phyloP scores from a whole-genome alignment of 2,329 filamentous ascomycete species.

The Teratosphaeria destructans region DNA sequence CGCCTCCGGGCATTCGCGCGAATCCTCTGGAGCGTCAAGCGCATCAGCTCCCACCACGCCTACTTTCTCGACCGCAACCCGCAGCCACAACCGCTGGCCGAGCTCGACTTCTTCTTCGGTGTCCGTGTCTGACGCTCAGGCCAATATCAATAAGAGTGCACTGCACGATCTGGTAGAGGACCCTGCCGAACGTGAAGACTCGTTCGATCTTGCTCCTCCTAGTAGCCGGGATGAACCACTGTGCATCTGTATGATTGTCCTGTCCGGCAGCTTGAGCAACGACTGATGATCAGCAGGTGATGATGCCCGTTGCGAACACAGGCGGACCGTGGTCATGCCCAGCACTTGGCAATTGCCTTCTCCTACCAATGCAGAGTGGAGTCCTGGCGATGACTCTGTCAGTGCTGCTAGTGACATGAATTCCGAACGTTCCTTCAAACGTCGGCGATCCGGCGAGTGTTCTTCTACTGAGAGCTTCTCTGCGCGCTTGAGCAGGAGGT shows the following conservation, averaged over 20 bases:
- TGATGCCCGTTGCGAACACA: conserved; percentile 48
- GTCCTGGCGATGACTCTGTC: conserved; percentile 45
- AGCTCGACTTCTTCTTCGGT: conserved; percentile 74
- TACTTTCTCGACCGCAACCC: conserved; percentile 47
- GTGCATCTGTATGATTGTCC: conserved; percentile 61
- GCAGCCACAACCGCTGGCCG: conserved; percentile 53
- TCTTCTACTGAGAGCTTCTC: conserved; percentile 50
- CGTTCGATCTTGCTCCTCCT: conserved; percentile 31
- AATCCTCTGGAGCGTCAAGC: conserved; percentile 43
- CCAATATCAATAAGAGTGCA: conserved; percentile 44
- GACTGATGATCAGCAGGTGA: conserved; percentile 40
- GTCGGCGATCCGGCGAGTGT: conserved; percentile 49
- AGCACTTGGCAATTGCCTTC: neutral
- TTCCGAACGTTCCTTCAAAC: conserved; percentile 41
- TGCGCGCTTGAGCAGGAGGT: conserved; percentile 53
- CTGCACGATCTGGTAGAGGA: conserved; percentile 74
- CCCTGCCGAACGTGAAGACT: conserved; percentile 58
- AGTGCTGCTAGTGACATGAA: conserved; percentile 46
- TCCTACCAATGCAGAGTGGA: conserved; percentile 17
- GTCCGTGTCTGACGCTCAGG: conserved; percentile 49
- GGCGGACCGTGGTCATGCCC: conserved; percentile 9
- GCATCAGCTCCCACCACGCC: conserved; percentile 60
- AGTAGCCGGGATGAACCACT: conserved; percentile 33
- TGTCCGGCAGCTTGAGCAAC: neutral
- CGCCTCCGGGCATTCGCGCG: conserved; percentile 23